Conservation (phyloP, 169 alveolate species). For the Perkinsus olseni region DNA sequence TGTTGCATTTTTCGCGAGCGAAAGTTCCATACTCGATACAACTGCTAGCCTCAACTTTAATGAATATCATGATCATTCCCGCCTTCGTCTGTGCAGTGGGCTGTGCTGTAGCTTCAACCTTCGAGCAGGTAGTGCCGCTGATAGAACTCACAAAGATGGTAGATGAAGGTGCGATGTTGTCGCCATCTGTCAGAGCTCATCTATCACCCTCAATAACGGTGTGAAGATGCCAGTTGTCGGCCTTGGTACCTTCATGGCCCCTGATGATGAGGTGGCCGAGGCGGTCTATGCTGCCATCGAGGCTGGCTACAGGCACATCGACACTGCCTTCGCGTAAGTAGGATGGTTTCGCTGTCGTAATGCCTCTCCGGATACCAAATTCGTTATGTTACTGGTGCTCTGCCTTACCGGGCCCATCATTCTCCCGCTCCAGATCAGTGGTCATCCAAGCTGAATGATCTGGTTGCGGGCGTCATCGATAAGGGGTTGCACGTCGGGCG, state of each 20-base stretch:
- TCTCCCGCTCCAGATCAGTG: too few relatives aligned
- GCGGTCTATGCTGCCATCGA: conserved; percentile 16
- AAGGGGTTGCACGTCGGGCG: too few relatives aligned
- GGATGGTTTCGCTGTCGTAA: not conserved
- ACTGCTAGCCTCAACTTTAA: too few relatives aligned
- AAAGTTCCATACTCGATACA: too few relatives aligned
- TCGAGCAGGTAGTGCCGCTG: not conserved
- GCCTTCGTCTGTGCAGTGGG: too few relatives aligned
- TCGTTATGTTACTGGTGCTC: too few relatives aligned
- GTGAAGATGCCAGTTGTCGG: not conserved
- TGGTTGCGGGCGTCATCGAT: too few relatives aligned
- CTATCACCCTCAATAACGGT: not conserved
- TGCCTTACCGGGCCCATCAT: too few relatives aligned
- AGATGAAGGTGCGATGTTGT: not conserved
- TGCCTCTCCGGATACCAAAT: too few relatives aligned
- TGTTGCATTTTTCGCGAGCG: too few relatives aligned
- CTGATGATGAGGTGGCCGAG: not conserved
- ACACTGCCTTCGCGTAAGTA: conserved; percentile 38
- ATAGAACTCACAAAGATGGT: too few relatives aligned
- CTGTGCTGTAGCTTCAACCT: not conserved
- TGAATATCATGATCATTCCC: too few relatives aligned
- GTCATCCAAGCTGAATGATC: not conserved
- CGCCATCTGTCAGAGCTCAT: not conserved
- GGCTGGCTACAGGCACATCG: conserved; percentile 49
- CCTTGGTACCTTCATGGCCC: not conserved